These are phyloP conservation scores for Ophidiomyces ophidiicola DNA, from an alignment of 2,329 filamentous ascomycete species.

Conservation along the genomic window DNA sequence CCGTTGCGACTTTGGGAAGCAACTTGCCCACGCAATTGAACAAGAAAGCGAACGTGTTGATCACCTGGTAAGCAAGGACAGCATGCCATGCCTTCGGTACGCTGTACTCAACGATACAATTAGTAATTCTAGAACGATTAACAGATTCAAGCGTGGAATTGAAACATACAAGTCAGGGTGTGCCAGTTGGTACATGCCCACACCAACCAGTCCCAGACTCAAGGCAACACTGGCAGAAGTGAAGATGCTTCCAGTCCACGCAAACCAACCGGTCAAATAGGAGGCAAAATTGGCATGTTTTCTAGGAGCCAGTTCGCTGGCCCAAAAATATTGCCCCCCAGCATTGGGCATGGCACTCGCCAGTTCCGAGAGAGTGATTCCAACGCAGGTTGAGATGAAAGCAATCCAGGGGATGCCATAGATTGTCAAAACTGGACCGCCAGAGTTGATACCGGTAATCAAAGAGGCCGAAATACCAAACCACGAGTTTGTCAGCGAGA, in stretches of 20 bases:
- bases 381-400: conserved; percentile 37
- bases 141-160: background rate
- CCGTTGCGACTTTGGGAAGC: conserved; percentile 31
- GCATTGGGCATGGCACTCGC: conserved; percentile 41
- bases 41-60: conserved; percentile 38
- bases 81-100: conserved; percentile 26
- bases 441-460: conserved; percentile 41
- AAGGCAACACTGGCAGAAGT: conserved; percentile 43
- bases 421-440: conserved; percentile 38
- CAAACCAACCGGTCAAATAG: conserved; percentile 41
- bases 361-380: conserved; percentile 36
- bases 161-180: conserved; percentile 41
- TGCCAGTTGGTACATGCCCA: conserved; percentile 42
- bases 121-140: background rate
- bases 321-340: conserved; percentile 43
- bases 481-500: conserved; percentile 42
- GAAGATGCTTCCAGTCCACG: conserved; percentile 44
- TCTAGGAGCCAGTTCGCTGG: conserved; percentile 37
- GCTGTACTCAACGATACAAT: conserved; percentile 17
- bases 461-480: conserved; percentile 40
- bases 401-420: conserved; percentile 40
- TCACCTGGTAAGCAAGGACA: conserved; percentile 36
- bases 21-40: conserved; percentile 37
- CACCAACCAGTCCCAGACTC: conserved; percentile 36
- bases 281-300: conserved; percentile 36